Base-by-base conservation (phyloP, 495 filamentous ascomycete genomes). In the Annulohypoxylon bovei region DNA sequence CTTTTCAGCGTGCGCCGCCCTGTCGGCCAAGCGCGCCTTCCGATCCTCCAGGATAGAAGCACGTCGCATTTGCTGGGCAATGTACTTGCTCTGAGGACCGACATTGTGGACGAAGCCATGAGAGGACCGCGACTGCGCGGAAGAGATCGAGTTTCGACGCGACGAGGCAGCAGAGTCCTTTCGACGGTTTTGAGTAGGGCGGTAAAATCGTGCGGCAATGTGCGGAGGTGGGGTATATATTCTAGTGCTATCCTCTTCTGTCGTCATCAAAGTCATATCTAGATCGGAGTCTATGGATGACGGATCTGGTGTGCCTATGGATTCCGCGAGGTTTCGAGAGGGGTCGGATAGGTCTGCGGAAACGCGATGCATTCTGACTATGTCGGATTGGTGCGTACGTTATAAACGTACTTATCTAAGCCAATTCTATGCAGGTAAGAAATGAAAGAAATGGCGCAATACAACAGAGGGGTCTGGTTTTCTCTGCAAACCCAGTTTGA, bases 1-100 rank as follows among this genome's bases (percentile, higher is more conserved):
- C 81, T 97, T 94, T 78, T 99, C 95, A 50, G 94, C 95, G 81
- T 99, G 93, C 44, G 93, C 92, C 9, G 95, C 96, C 44, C 95
- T 88, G 77, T 97, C 95, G 57, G 96, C 95, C 25, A 98, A 87
- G 49, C 94, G 89, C 6, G 94, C 95, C 78, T 97, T 98, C 40
- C 95, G 92, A 73, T 87, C 92, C 78, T 99, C 95, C 62, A 98
- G 86, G 58, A 99, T 97, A 23, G 93, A 95, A 6, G 92, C 90
- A 49, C 94, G 92, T 30, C 94, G 93, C 37, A 98, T 86, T 74
- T 98, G 93, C 75, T 97, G 93, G 32, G 93, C 94, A 59, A 97
- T 84, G 78, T 95, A 87, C 72, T 92, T 92, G 77, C 91, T 91
- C 77, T 93, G 91, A 6, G 88, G 85, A 27, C 88, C 85, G 56